Evolutionary conservation across 2,329 filamentous ascomycete genomes (phyloP).

Genomic region (Pestalotiopsis fici): DNA sequence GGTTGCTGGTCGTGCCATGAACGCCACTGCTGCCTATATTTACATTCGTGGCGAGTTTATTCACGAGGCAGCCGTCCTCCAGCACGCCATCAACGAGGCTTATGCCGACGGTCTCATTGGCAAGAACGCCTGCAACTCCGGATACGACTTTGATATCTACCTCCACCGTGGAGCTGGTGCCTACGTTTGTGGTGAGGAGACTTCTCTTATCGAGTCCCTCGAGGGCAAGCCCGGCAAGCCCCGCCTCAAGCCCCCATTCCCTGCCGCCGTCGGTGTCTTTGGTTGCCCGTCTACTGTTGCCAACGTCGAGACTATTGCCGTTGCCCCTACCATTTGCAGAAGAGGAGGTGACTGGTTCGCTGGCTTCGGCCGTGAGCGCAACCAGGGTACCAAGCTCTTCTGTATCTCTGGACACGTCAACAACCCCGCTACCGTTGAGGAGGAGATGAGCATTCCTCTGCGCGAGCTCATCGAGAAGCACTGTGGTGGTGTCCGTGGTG

Average conservation of each 20-base stretch:
- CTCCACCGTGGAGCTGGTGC: conserved; percentile 96
- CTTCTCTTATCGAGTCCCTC: conserved; percentile 94
- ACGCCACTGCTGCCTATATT: conserved; percentile 97
- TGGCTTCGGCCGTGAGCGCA: conserved; percentile 90
- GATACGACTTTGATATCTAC: conserved; percentile 97
- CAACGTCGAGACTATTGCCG: conserved; percentile 96
- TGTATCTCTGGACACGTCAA: conserved; percentile 99
- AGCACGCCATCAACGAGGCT: conserved; percentile 95
- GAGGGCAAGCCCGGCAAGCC: conserved; percentile 99
- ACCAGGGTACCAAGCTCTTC: conserved; percentile 96
- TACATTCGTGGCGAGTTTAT: conserved; percentile 99
- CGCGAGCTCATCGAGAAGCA: conserved; percentile 97
- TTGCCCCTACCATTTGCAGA: conserved; percentile 92
- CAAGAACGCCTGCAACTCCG: conserved; percentile 95
- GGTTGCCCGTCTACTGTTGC: conserved; percentile 97
- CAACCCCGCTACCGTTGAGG: conserved; percentile 96
- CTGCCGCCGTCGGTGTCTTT: conserved; percentile 94
- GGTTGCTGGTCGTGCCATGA: conserved; percentile 96
- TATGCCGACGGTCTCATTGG: conserved; percentile 94
- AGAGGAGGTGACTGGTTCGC: conserved; percentile 93
- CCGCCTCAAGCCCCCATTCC: conserved; percentile 97
- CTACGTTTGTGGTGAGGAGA: conserved; percentile 98
- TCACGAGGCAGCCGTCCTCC: conserved; percentile 89
- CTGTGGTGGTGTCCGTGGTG: conserved; percentile 93
- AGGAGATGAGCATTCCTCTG: conserved; percentile 98